These are phyloP conservation scores for Dioscorea dumetorum DNA, from an alignment of 106 monocot genomes.

Conservation along the genomic window DNA sequence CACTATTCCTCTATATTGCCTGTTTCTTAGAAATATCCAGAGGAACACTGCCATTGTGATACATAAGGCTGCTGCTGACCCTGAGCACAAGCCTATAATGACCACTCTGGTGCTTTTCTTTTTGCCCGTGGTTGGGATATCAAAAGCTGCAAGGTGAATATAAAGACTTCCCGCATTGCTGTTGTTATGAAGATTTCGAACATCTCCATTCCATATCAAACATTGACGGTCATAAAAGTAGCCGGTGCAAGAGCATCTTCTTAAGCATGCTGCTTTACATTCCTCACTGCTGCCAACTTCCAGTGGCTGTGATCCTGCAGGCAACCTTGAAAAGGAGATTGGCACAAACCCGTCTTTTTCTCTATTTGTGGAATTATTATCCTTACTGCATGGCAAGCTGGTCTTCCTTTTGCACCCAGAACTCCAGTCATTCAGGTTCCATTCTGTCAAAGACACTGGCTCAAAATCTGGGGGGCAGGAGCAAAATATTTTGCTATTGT, in stretches of 20 bases:
- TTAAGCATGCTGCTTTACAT: constrained; percentile 19
- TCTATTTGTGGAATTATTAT: background rate
- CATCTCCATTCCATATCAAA: constrained; percentile 22
- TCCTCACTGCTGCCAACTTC: background rate
- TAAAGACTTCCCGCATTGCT: constrained; percentile 16
- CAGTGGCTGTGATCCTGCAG: constrained; percentile 7
- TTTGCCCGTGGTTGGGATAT: constrained; percentile 9
- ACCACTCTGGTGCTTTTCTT: background rate
- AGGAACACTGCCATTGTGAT: no score
- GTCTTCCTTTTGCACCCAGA: constrained; percentile 28
- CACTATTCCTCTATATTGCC: background rate
- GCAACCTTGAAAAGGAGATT: constrained; percentile 18
- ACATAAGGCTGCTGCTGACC: background rate
- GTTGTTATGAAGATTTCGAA: constrained; percentile 19
- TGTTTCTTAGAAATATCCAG: constrained; percentile 4
- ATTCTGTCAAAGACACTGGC: constrained; percentile 2
- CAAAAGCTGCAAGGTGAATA: constrained; percentile 28
- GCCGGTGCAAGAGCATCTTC: constrained; percentile 35
- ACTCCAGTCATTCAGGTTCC: constrained; percentile 21
- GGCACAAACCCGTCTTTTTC: constrained; percentile 16
- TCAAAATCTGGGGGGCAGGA: constrained; percentile 5
- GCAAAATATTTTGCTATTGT: background rate
- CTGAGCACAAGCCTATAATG: background rate
- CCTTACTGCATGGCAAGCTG: constrained; percentile 6
- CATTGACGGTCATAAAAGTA: constrained; percentile 20